A percentile compares a stretch with the other conserved stretches of the same genome.
These are phyloP conservation scores for Fraxinus cuspidata DNA, from an alignment of 257 asterid genomes.

Conservation along the genomic window DNA sequence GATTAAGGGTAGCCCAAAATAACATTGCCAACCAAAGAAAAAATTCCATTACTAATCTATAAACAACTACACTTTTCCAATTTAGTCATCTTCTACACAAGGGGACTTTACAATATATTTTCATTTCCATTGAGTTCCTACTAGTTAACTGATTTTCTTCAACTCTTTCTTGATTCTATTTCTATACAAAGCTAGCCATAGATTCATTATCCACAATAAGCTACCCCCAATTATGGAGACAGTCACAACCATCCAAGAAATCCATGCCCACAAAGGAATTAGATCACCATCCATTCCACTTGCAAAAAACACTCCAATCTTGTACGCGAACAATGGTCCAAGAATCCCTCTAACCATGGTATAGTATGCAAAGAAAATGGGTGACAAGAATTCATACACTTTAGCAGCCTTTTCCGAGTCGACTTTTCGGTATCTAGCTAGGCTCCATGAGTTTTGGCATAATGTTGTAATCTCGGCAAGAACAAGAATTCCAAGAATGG, in stretches of 20 bases:
- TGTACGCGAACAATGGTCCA: conserved; percentile 56
- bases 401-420: conserved; percentile 49
- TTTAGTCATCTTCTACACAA: neutral
- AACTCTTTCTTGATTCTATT: conserved; percentile 37
- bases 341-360: conserved; percentile 67
- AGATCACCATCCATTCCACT: conserved; percentile 33
- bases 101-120: neutral
- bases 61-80: neutral
- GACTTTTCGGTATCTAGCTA: conserved; percentile 47
- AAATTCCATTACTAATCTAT: neutral
- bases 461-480: conserved; percentile 73
- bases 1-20: neutral
- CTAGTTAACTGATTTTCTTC: conserved; percentile 39
- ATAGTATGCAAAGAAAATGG: conserved; percentile 54
- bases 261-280: conserved; percentile 68
- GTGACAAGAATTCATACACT: conserved; percentile 54
- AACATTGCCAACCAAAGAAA: neutral
- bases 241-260: conserved; percentile 76
- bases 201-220: conserved; percentile 65
- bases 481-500: conserved; percentile 53
- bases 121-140: neutral
- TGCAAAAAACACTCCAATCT: conserved; percentile 39
- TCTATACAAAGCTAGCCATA: conserved; percentile 53
- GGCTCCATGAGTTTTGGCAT: conserved; percentile 79
- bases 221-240: conserved; percentile 55